phyloP scores from a whole-genome alignment of 2,329 filamentous ascomycete genomes.

The Pseudogymnoascus verrucosus region DNA sequence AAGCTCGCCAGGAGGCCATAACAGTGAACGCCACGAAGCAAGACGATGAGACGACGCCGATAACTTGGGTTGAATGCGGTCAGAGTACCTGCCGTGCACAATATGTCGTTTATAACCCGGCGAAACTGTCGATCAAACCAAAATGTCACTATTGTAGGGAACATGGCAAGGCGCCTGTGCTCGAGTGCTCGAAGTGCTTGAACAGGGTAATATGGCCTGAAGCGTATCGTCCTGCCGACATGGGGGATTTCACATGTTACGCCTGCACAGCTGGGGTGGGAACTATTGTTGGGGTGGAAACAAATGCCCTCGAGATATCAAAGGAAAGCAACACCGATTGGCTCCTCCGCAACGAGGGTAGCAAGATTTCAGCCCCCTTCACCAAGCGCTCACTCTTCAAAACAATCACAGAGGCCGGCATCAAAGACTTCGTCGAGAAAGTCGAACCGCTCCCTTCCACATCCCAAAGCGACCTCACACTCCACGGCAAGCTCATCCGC shows the following conservation, averaged over 20 bases:
- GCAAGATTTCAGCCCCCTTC: neutral
- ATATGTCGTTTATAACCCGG: neutral
- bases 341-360: neutral
- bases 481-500: neutral
- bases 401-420: neutral
- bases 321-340: neutral
- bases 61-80: neutral
- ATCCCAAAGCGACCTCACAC: neutral
- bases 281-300: neutral
- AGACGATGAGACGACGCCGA: neutral
- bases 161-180: neutral
- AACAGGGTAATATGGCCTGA: conserved; percentile 37
- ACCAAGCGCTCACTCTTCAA: neutral
- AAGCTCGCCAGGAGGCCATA: neutral
- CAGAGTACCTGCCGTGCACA: neutral
- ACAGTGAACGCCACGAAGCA: neutral
- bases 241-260: conserved; percentile 32
- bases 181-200: conserved; percentile 2
- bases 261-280: conserved; percentile 31
- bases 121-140: neutral
- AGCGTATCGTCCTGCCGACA: conserved; percentile 33
- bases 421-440: neutral
- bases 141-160: neutral
- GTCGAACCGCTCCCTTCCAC: neutral
- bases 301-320: neutral